phyloP scores from a whole-genome alignment of 129 eudicot species.

The Logfia minima region DNA sequence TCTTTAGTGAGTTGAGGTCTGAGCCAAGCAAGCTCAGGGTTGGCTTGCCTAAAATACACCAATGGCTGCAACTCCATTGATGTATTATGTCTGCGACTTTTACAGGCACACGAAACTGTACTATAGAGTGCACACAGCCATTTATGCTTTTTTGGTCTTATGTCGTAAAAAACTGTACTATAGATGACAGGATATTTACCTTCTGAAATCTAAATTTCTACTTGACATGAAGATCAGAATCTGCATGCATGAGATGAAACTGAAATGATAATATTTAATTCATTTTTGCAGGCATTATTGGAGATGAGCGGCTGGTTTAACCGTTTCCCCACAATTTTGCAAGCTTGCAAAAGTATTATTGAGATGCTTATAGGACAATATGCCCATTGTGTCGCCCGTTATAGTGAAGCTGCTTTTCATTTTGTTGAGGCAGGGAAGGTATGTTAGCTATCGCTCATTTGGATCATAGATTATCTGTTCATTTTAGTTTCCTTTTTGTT shows the following conservation, averaged over 20 bases:
- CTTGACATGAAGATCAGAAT: neutral
- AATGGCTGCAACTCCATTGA: neutral
- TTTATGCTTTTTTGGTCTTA: neutral
- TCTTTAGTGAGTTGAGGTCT: neutral
- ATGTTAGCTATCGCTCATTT: neutral
- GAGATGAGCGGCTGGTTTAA: conserved; percentile 79
- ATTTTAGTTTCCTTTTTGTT: neutral
- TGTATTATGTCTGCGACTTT: neutral
- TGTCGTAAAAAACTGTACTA: too few relatives aligned
- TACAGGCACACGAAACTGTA: neutral
- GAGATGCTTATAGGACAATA: conserved; percentile 97
- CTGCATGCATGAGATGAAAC: neutral
- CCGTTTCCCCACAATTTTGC: conserved; percentile 89
- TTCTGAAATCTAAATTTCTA: neutral
- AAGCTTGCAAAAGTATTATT: conserved; percentile 82
- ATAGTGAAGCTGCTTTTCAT: conserved; percentile 86
- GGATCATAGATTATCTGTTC: neutral
- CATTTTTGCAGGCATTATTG: conserved; percentile 65
- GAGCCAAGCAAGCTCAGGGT: neutral
- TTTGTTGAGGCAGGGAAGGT: conserved; percentile 90
- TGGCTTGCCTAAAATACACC: neutral
- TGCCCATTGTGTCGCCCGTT: conserved; percentile 86
- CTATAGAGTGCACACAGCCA: neutral
- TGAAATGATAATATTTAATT: neutral
- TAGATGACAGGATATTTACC: neutral